A percentile compares a stretch with the other conserved stretches of the same genome.
Evolutionary conservation across 768 basidiomycete species (phyloP).

Genomic region (Mycena latifolia): DNA sequence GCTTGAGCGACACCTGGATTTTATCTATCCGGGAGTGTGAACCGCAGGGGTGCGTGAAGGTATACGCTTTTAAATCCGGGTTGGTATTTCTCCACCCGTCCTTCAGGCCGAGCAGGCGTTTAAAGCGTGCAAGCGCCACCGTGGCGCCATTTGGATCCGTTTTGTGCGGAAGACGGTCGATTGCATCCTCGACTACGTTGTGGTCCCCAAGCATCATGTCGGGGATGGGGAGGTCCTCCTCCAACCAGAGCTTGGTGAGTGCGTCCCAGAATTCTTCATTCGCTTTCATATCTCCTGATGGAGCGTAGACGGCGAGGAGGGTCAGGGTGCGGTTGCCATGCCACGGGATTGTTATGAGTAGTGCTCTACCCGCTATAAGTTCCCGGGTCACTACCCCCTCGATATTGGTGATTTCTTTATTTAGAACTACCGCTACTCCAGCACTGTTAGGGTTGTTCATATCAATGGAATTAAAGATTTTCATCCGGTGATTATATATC

Average conservation of each 20-base stretch:
- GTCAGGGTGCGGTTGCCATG: conserved; percentile 7
- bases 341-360: conserved; percentile 26
- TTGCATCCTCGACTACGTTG: conserved; percentile 19
- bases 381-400: background rate
- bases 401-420: conserved; percentile 29
- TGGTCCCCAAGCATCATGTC: conserved; percentile 15
- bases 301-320: conserved; percentile 38
- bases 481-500: background rate
- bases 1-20: background rate
- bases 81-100: conserved; percentile 28
- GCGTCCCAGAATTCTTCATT: conserved; percentile 33
- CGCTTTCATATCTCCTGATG: conserved; percentile 1
- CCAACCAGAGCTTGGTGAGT: background rate
- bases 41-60: background rate
- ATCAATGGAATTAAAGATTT: conserved; percentile 17
- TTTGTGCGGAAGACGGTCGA: conserved; percentile 25
- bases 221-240: conserved; percentile 17
- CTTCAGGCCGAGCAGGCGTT: conserved; percentile 3
- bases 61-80: background rate
- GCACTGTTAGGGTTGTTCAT: conserved; percentile 24
- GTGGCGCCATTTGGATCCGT: conserved; percentile 3
- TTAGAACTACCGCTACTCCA: conserved; percentile 35
- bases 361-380: conserved; percentile 11
- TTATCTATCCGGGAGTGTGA: conserved; percentile 16
- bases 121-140: conserved; percentile 3